Evolutionary conservation across 2,329 filamentous ascomycete species (phyloP), one percentile per base, ranked within the genome.

Genomic region (Cordyceps javanica): DNA sequence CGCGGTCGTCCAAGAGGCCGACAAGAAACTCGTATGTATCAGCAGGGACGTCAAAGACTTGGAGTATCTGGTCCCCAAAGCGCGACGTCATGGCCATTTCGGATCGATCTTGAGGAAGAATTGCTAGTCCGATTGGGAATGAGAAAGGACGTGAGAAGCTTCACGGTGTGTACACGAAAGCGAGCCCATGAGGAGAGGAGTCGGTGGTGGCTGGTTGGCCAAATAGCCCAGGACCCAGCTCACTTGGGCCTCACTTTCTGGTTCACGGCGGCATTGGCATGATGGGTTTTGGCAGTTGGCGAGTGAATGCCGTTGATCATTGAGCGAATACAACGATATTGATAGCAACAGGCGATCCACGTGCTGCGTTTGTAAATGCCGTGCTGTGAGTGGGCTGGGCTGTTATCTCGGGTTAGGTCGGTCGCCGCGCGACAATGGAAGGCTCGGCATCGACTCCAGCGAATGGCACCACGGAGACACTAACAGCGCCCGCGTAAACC

Each of bases 41-140:
- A 36, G 68, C 62, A 48, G 63, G 59, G 10, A 71, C 67, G 53
- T 74, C 68, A 57, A 75, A 75, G 13, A 65, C 62, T 19, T 59
- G 62, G 28, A 72, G 64, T 28, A 69, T 50, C 49, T 64, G 58
- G 26, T 66, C 60, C 19, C 67, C 69, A 48, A 66, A 63, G 14
- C 57, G 57, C 38, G 53, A 61, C 16, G 38, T 30, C 58, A 59
- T 55, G 14, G 9, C 9, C 7, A 14, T 8, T 9, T 21, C 13
- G 13, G 3, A 38, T 19, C n/a, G n/a, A 13, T 36, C 9, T 2
- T 23, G 5, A 42, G 11, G 21, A 2, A 9, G 23, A 21, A 21
- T 46, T 2, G 16, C n/a, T n/a, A 16, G 9, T 9, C 23, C 2
- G 32, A 23, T 19, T 38, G 48, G 26, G 7, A 9, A 16, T 34